phyloP scores from a whole-genome alignment of 129 eudicot genomes.

The Chrysanthemum makinoi region DNA sequence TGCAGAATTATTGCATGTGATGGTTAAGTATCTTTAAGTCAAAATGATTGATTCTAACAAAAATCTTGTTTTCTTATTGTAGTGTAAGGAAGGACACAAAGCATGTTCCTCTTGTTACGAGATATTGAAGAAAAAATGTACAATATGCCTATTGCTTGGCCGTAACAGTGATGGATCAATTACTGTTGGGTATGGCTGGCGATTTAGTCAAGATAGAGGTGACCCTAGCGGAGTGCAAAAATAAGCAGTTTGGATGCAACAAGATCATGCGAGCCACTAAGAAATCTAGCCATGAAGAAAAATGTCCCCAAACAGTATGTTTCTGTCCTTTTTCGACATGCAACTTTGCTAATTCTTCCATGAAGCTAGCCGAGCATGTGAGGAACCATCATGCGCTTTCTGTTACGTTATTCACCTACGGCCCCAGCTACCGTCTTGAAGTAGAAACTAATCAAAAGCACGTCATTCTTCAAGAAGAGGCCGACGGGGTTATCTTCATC shows the following conservation, averaged over 20 bases:
- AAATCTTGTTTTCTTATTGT: too few relatives aligned
- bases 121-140: too few relatives aligned
- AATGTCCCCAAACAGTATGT: not conserved
- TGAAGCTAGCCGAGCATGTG: not conserved
- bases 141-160: too few relatives aligned
- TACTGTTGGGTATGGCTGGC: too few relatives aligned
- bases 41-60: too few relatives aligned
- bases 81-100: too few relatives aligned
- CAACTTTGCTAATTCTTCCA: not conserved
- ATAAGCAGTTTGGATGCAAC: not conserved
- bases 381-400: not conserved
- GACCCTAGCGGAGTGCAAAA: not conserved
- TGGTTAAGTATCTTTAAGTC: too few relatives aligned
- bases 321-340: not conserved
- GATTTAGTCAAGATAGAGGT: too few relatives aligned
- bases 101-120: too few relatives aligned
- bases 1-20: too few relatives aligned
- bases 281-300: not conserved
- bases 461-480: constrained; percentile 1
- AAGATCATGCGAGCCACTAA: not conserved
- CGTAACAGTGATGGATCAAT: too few relatives aligned
- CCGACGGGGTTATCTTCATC: not conserved
- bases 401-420: not conserved
- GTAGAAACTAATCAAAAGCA: not conserved
- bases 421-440: not conserved